Evolutionary conservation across 164 flowering plant species (phyloP), one percentile per base, ranked within the genome.

Genomic region (Berberis vulgaris): DNA sequence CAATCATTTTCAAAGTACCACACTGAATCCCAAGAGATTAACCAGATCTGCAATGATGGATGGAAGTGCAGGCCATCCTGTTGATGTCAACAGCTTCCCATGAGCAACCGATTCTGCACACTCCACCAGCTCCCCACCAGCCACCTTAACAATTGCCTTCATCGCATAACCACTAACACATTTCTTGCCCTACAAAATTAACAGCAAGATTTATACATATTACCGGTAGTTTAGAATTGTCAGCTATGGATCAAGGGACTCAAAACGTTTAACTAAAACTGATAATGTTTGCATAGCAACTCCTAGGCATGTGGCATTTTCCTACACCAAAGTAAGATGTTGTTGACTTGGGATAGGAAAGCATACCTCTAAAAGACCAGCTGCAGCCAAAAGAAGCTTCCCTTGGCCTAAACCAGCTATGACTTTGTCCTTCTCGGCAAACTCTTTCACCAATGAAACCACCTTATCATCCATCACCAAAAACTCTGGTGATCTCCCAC

Each of bases 401-500:
- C 77, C 77, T 52, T 74, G 72, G 38, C 74, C 78, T 57, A 71
- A 65, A 5, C 52, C 78, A 26, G 72, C 49, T 43, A 74, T 43
- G 41, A 74, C 42, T 68, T 71, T 74, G 57, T 71, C 43, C 64
- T 71, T 71, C 9, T 67, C 69, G 43, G 62, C 63, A 54, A 74
- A 74, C 62, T 68, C 58, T 66, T 68, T 71, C 65, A 71, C 78
- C 38, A 74, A 43, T n/a, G 66, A 57, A 49, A 71, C 74, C n/a
- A 68, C 78, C 54, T 67, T 71, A 41, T 74, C 78, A 47, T 74
- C 72, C 61, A 71, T 68, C 56, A 71, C 78, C 57, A 74, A 62
- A 66, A 64, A 68, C 61, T 74, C 74, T 2, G 78, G 78, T 39
- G 78, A 71, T 49, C 78, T 67, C 41, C 78, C 78, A 38, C 78